Evolutionary conservation across 1,284 basidiomycete genomes (phyloP), one percentile per base, ranked within the genome.

Genomic region (Leccinum solheimii): DNA sequence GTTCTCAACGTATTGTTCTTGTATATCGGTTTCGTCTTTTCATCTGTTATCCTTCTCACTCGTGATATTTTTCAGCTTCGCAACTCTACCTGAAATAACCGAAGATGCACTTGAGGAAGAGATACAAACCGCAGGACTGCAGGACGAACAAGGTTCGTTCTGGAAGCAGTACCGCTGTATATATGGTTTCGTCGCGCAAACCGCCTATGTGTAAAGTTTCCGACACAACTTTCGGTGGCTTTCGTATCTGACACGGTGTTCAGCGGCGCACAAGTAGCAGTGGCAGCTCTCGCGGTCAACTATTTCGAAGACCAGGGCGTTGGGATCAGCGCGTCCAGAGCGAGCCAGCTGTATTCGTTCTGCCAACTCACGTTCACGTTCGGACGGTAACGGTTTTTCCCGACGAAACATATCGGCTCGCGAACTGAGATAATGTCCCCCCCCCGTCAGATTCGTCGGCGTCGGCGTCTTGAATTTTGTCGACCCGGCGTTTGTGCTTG

Each of bases 301-400:
- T 90, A 82, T 72, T 80, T 88, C 56, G 74, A 80, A 26, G 86
- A 88, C 57, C 84, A 86, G 66, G 83, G 82, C n/a, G 73, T 87
- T 49, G 83, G 84, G n/a, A 83, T 87, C 69, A 68, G 70, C 57
- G 76, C 81, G 56, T 72, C 83, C 3, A 74, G 75, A 58, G 88
- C 86, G 23, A 85, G 87, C 53, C 78, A 86, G 59, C 75, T 91
- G 58, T 87, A 90, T 70, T 90, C 87, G 5, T 86, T 87, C 74
- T 90, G 85, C 67, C 86, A 91, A 65, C 81, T 91, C 70, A 86
- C 86, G 8, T 92, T 91, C 77, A 88, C 88, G 9, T 77, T 86
- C 56, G 86, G 83, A 64, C 82, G 87, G 77, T 87, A 75, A 68
- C 10, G 27, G 9, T n/a, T 52, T 32, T 52, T n/a, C 3, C 27